Percentiles rank a stretch among this genome's conserved stretches.
Evolutionary conservation across 805 yeast species (phyloP).

Genomic region (Kuraishia ogatae): DNA sequence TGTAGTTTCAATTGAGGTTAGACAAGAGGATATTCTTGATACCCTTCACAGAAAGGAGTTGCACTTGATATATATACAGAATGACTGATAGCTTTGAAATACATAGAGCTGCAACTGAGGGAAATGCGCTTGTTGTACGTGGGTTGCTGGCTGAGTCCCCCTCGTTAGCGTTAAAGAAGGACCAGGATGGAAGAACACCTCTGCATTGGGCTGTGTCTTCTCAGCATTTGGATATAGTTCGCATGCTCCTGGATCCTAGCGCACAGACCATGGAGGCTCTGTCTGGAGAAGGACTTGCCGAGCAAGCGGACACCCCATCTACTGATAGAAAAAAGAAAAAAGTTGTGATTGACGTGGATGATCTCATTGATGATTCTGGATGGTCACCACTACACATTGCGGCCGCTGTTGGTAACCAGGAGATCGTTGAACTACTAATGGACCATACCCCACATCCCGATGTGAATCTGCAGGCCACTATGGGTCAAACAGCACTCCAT

Average conservation of each 20-base stretch:
- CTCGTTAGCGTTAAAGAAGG: constrained; percentile 35
- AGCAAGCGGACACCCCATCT: not conserved
- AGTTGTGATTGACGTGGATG: constrained; percentile 56
- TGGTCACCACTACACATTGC: constrained; percentile 90
- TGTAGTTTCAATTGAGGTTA: too few relatives aligned
- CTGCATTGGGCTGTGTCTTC: constrained; percentile 84
- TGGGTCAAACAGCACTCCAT: constrained; percentile 71
- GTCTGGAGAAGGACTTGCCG: constrained; percentile 1
- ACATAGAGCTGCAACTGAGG: constrained; percentile 62
- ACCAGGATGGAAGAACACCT: constrained; percentile 72
- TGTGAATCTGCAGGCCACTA: constrained; percentile 47
- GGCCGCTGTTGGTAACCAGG: constrained; percentile 58
- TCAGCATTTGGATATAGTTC: constrained; percentile 43
- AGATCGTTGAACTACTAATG: constrained; percentile 42
- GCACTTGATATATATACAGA: too few relatives aligned
- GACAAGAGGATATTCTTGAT: too few relatives aligned
- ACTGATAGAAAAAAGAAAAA: constrained; percentile 4
- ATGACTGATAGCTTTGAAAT: constrained; percentile 13
- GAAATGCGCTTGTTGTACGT: constrained; percentile 42
- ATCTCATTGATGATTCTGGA: constrained; percentile 61
- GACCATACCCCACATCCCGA: constrained; percentile 46
- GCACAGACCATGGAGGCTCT: constrained; percentile 8
- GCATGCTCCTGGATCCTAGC: constrained; percentile 31
- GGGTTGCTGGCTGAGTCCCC: constrained; percentile 43
- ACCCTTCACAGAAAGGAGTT: too few relatives aligned